Conservation (phyloP, 2,329 filamentous ascomycete species). For the Fusarium siculi region DNA sequence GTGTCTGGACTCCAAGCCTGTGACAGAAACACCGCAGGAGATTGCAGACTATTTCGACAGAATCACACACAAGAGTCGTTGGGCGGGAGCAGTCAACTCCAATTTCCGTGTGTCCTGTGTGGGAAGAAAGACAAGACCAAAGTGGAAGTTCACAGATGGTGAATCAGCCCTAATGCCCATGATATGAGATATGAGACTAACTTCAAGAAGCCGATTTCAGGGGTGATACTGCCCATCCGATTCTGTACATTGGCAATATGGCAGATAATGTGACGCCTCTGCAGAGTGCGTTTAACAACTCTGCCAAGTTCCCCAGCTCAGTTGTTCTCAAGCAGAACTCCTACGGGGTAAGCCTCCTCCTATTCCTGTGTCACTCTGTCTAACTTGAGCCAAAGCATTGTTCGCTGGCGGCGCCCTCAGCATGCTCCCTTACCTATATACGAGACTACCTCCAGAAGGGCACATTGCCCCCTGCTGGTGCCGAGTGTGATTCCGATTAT, state of each 20-base stretch:
- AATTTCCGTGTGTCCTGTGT: conserved; percentile 54
- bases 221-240: conserved; percentile 54
- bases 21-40: conserved; percentile 47
- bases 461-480: conserved; percentile 55
- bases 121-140: conserved; percentile 52
- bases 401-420: conserved; percentile 55
- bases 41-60: conserved; percentile 49
- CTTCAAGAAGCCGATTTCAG: conserved; percentile 41
- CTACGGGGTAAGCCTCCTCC: conserved; percentile 56
- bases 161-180: conserved; percentile 14
- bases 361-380: neutral
- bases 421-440: conserved; percentile 56
- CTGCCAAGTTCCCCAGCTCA: conserved; percentile 56
- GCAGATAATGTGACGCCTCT: conserved; percentile 62
- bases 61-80: conserved; percentile 52
- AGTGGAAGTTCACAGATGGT: conserved; percentile 52
- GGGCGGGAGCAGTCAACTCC: conserved; percentile 57
- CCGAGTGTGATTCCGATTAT: conserved; percentile 59
- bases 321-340: conserved; percentile 60
- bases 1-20: conserved; percentile 55
- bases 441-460: conserved; percentile 59
- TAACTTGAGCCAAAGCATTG: conserved; percentile 57
- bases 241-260: conserved; percentile 58
- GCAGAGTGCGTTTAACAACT: conserved; percentile 58
- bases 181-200: neutral